Percentiles rank a stretch among this genome's conserved stretches.
These are phyloP conservation scores for Colletotrichum sp. DNA, from an alignment of 2,329 filamentous ascomycete genomes.

Conservation along the genomic window DNA sequence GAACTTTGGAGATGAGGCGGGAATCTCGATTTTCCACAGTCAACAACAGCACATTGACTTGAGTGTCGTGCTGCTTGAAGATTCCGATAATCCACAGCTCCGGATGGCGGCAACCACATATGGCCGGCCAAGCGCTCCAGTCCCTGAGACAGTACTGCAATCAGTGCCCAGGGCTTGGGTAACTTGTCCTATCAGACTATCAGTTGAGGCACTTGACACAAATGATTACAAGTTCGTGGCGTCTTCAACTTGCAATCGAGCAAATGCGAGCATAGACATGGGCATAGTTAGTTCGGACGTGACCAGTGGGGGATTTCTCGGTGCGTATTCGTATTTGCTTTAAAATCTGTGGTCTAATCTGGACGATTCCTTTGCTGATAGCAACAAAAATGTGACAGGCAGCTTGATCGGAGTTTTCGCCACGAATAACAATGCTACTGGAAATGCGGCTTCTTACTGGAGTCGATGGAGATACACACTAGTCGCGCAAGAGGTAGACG, in stretches of 20 bases:
- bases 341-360: no score
- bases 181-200: neutral
- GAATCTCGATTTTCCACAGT: neutral
- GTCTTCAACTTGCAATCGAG: neutral
- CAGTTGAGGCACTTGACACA: neutral
- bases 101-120: neutral
- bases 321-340: neutral
- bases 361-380: neutral
- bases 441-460: neutral
- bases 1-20: neutral
- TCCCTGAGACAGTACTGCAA: neutral
- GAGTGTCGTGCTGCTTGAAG: neutral
- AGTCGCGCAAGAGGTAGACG: neutral
- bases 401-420: neutral
- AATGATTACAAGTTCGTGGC: neutral
- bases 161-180: neutral
- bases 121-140: neutral
- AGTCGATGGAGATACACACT: neutral
- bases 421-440: neutral
- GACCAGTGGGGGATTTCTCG: neutral
- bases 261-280: neutral
- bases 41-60: neutral
- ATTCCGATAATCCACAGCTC: neutral
- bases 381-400: neutral
- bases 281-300: neutral